Base-by-base conservation (phyloP, 495 filamentous ascomycete species). In the Oleoguttula mirabilis region DNA sequence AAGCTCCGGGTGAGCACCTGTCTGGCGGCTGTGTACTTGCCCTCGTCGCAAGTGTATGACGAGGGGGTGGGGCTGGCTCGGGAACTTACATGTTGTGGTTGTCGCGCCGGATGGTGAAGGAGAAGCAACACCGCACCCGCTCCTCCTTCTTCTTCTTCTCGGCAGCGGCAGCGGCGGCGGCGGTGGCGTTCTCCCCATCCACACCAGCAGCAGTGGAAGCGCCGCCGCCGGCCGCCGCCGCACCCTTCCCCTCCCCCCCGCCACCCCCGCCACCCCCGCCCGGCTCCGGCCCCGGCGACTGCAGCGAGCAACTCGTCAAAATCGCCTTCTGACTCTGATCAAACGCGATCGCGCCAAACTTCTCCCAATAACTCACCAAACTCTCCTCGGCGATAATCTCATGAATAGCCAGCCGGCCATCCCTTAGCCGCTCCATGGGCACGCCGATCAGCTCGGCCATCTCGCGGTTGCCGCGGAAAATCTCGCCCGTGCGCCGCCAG, bases 331-430 rank as follows among this genome's bases (percentile, higher is more conserved):
- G 90, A n/a, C 73, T 77, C 41, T 76, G 77, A 58, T 99, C 90
- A 55, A 99, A 99, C 16, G 92, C 90, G 54, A 99, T 95, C n/a
- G 83, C 84, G 12, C 88, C 87, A 56, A 96, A 96, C 55, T 96
- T 94, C 63, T 99, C 88, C 90, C 90, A 99, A 55, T 99, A 99
- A 60, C 81, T 81, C 48, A 96, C 92, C 35, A 92, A 73, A 42
- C 88, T 88, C 36, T 90, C 84, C 63, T 96, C 90, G 4, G 82
- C 82, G 25, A 99, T 76, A 38, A 99, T 87, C 55, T 99, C 87
- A 60, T 99, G 93, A 25, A 99, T 72, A 8, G 88, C 83, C 45
- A 95, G 76, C 60, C 93, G 92, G 32, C 90, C 90, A 63, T 94
- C 92, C 69, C 87, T 71, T 48, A 99, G 65, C 47, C 73, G 77